phyloP scores from a whole-genome alignment of 179 eudicot species.

The Beta lomatogona region DNA sequence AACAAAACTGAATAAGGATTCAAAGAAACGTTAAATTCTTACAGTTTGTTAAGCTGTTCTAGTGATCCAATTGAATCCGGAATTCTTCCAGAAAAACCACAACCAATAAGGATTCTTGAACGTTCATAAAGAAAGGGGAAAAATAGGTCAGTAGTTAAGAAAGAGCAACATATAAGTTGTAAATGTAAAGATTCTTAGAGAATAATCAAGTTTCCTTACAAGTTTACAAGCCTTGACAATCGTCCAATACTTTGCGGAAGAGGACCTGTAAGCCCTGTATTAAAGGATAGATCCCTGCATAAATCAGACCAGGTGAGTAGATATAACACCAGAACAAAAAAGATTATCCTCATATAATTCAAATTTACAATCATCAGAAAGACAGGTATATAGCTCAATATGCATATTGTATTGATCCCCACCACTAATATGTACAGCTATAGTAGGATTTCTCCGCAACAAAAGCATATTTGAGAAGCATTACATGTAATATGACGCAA shows the following conservation, averaged over 20 bases:
- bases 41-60: conserved; percentile 47
- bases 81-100: conserved; percentile 58
- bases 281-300: conserved; percentile 77
- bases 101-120: conserved; percentile 59
- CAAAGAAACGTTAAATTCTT: conserved; percentile 28
- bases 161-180: background rate
- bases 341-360: background rate
- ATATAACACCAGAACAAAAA: background rate
- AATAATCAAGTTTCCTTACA: conserved; percentile 46
- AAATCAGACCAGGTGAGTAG: conserved; percentile 6
- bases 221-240: conserved; percentile 48
- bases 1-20: no score
- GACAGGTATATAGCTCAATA: background rate
- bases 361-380: background rate
- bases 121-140: background rate
- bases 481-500: background rate
- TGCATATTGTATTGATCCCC: background rate
- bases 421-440: background rate
- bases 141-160: conserved; percentile 12
- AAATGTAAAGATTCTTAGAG: conserved; percentile 5
- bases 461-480: background rate
- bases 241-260: conserved; percentile 63
- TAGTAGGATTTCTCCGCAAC: background rate
- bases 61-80: conserved; percentile 66
- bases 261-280: conserved; percentile 59